Conservation (phyloP, 441 rosid species). For the Populus hybrid region DNA sequence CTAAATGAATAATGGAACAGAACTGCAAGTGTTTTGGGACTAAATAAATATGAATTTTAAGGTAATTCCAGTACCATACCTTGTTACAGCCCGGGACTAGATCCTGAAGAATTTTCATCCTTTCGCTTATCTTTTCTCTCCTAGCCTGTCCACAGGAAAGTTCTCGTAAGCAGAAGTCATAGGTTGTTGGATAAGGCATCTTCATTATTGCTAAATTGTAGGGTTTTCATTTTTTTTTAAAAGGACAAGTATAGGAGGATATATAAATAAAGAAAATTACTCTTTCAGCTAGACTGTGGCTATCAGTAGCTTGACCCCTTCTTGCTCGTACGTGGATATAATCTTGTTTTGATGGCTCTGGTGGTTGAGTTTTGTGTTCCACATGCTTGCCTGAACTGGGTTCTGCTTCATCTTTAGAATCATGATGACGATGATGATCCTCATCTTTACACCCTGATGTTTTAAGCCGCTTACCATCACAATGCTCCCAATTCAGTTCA, state of each 20-base stretch:
- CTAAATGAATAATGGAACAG: background rate
- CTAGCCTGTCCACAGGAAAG: slow-evolving; percentile 54
- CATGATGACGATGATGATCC: slow-evolving; percentile 13
- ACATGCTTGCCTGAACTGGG: slow-evolving; percentile 52
- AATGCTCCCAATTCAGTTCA: slow-evolving; percentile 26
- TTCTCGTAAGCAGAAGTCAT: slow-evolving; percentile 25
- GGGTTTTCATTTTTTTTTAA: background rate
- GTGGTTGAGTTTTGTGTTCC: slow-evolving; percentile 44
- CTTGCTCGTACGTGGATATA: slow-evolving; percentile 93
- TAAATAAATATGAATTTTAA: background rate
- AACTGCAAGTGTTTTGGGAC: background rate
- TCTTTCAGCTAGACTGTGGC: slow-evolving; percentile 93
- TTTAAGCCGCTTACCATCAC: slow-evolving; percentile 48
- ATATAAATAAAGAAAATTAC: slow-evolving; percentile 38
- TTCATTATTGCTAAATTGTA: background rate
- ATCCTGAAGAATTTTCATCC: slow-evolving; percentile 92
- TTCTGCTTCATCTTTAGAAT: slow-evolving; percentile 40
- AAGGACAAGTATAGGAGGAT: slow-evolving; percentile 8
- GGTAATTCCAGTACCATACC: slow-evolving; percentile 38
- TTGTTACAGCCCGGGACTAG: slow-evolving; percentile 86
- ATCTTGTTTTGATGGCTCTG: slow-evolving; percentile 70
- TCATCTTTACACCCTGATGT: slow-evolving; percentile 43
- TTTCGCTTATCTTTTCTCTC: slow-evolving; percentile 90
- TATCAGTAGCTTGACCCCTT: slow-evolving; percentile 95
- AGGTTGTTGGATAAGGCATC: background rate